Base-by-base conservation (phyloP, 176 grass and related monocot genomes). In the Poa annua region DNA sequence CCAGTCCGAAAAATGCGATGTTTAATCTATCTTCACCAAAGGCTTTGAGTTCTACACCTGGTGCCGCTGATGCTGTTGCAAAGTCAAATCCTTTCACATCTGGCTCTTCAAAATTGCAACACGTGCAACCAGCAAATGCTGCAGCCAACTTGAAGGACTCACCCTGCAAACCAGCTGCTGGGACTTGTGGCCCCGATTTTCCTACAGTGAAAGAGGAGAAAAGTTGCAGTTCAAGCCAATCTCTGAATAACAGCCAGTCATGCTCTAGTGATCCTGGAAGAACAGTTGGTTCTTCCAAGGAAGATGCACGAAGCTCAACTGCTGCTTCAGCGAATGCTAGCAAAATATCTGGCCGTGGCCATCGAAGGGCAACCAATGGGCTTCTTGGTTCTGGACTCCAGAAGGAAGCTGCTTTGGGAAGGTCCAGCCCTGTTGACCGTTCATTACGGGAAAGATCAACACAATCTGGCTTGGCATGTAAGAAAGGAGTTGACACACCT, bases 221-320 rank as follows among this genome's bases (percentile, higher is more conserved):
- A 91, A 98, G 91, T 75, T 96, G 83, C 48, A 96, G 89, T 63
- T 99, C 93, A 7, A 93, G 93, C 82, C 96, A 99, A 49, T 99
- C 93, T 11, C 88, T 80, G 64, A 95, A 95, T 64, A 95, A 98
- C 63, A 98, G 93, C 48, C 96, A 98, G 36, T 95, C 96, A 29
- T 93, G 88, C 33, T 95, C 92, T 25, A 91, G 92, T 35, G 92
- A 98, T 85, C 92, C 88, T 77, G 85, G 82, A n/a, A 95, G 87
- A 89, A 81, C 88, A 80, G 49, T 93, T 19, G 78, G 80, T 82
- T 92, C 84, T 65, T 89, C 89, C 12, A 93, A 91, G 79, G 94
- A 98, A 77, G 96, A 95, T 17, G 83, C 93, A 11, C 91, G 83
- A 77, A 96, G 90, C 86, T 99, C 96, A 71, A 99, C 85, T 76